These are phyloP conservation scores for Thalassiosira hispida DNA, from an alignment of 352 stramenopile genomes.

Conservation along the genomic window DNA sequence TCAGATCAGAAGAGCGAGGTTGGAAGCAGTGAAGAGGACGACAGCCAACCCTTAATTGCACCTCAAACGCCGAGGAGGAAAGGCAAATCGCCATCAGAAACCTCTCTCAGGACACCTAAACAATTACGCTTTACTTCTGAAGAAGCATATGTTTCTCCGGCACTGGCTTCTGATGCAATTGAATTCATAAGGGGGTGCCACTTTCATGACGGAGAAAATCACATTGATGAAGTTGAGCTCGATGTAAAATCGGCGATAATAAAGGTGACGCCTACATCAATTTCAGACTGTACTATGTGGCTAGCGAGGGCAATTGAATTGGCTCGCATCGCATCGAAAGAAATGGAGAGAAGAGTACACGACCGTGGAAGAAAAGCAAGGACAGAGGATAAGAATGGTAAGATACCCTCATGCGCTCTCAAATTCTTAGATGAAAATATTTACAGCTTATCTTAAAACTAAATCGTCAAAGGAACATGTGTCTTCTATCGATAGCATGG, in stretches of 20 bases:
- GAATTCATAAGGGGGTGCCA: slow-evolving; percentile 48
- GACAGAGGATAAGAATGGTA: slow-evolving; percentile 39
- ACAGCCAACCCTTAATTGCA: background rate
- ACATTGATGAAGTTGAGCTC: slow-evolving; percentile 81
- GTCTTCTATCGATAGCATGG: no score
- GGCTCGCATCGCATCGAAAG: slow-evolving; percentile 67
- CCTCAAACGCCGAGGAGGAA: slow-evolving; percentile 32
- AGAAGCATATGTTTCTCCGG: background rate
- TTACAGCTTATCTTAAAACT: background rate
- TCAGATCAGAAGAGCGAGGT: background rate
- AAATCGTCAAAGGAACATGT: no score
- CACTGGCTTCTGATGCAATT: background rate
- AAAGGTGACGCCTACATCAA: slow-evolving; percentile 73
- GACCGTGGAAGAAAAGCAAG: slow-evolving; percentile 72
- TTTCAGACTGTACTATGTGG: slow-evolving; percentile 74
- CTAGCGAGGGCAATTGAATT: slow-evolving; percentile 71
- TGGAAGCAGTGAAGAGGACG: background rate
- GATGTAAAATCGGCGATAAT: slow-evolving; percentile 72
- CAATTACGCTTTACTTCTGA: slow-evolving; percentile 16
- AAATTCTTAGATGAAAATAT: no score
- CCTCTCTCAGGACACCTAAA: slow-evolving; percentile 39
- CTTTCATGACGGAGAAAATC: slow-evolving; percentile 70
- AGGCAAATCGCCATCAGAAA: background rate
- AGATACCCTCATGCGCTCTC: slow-evolving; percentile 23
- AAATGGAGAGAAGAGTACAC: slow-evolving; percentile 84